These are phyloP conservation scores for Paulownia fortunei DNA, from an alignment of 257 asterid species.

Conservation along the genomic window DNA sequence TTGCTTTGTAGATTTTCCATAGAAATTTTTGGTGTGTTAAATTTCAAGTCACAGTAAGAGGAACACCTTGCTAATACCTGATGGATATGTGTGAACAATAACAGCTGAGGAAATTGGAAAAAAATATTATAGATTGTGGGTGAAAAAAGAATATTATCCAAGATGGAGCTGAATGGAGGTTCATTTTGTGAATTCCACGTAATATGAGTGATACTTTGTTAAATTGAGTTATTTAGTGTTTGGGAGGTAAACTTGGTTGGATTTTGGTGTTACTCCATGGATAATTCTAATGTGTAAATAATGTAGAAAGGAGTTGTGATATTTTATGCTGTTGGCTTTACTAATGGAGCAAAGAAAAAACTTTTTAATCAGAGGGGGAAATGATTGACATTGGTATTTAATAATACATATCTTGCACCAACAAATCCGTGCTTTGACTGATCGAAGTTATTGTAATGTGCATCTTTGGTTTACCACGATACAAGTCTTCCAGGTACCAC, in stretches of 20 bases:
- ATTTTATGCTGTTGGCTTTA: slow-evolving; percentile 18
- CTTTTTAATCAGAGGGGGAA: background rate
- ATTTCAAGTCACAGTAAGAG: background rate
- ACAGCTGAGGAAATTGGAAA: background rate
- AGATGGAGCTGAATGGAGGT: slow-evolving; percentile 13
- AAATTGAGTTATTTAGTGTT: background rate
- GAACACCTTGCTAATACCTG: background rate
- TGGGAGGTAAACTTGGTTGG: background rate
- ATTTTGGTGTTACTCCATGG: background rate
- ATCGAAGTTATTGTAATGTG: background rate
- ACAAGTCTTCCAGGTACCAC: background rate
- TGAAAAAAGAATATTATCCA: background rate
- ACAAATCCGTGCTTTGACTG: background rate
- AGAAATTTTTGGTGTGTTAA: slow-evolving; percentile 2
- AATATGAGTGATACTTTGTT: background rate
- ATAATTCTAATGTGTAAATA: background rate
- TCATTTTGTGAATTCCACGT: slow-evolving; percentile 15
- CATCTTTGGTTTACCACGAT: slow-evolving; percentile 7
- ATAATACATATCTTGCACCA: background rate
- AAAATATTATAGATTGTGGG: background rate
- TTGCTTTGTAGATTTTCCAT: slow-evolving; percentile 3
- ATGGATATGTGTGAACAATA: background rate
- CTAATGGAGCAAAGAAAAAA: background rate
- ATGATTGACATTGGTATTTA: slow-evolving; percentile 5
- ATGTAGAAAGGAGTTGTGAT: background rate